Evolutionary conservation across 208 protist genomes (phyloP).

Genomic region (Trypanosoma platydactyli): DNA sequence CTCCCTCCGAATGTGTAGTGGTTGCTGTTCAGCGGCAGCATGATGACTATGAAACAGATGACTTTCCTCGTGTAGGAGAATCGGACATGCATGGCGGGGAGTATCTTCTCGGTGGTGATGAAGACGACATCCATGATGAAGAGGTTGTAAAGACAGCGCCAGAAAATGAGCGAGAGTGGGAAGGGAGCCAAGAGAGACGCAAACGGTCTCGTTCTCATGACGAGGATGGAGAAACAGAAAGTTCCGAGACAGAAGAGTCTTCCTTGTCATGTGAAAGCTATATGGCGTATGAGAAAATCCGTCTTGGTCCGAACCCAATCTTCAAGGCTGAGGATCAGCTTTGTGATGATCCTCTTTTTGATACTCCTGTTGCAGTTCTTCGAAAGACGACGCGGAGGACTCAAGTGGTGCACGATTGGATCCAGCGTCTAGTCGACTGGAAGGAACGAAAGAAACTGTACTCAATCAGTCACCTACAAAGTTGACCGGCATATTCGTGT

Average conservation of each 20-base stretch:
- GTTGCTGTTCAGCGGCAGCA: slow-evolving; percentile 16
- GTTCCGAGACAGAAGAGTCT: neutral
- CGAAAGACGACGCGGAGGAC: neutral
- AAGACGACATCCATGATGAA: neutral
- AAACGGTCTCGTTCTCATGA: neutral
- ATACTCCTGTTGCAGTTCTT: slow-evolving; percentile 18
- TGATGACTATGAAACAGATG: neutral
- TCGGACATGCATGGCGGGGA: neutral
- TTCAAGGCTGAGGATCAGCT: slow-evolving; percentile 20
- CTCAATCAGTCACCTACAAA: no score
- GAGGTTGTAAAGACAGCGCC: neutral
- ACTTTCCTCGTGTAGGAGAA: neutral
- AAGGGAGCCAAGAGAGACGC: neutral
- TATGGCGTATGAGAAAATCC: neutral
- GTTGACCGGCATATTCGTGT: no score
- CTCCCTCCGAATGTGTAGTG: slow-evolving; percentile 26
- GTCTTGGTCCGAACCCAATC: slow-evolving; percentile 17
- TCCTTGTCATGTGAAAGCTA: neutral
- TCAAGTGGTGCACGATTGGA: slow-evolving; percentile 22
- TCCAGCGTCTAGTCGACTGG: slow-evolving; percentile 13
- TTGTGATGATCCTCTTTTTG: slow-evolving; percentile 23
- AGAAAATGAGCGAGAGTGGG: neutral
- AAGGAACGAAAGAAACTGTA: slow-evolving; percentile 18
- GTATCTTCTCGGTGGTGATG: neutral
- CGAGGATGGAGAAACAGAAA: neutral